Base-by-base conservation (phyloP, 306 rosid species). In the Myrica gale region DNA sequence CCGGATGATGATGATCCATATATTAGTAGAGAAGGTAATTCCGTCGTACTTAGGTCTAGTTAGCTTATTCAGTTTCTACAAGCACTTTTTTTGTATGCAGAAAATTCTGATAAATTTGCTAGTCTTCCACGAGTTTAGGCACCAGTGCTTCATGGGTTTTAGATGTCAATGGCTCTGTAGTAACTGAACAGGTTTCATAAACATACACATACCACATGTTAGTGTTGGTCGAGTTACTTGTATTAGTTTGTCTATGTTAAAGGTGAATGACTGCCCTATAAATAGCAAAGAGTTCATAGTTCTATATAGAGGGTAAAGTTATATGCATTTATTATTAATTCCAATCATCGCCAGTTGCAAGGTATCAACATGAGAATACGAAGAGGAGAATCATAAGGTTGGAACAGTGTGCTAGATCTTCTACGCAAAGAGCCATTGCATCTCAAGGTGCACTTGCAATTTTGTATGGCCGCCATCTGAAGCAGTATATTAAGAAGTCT, bases 401-500 rank as follows among this genome's bases (percentile, higher is more conserved):
- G 84, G 98, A 93, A 85, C 98, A 93, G 71, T 79, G 87, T 84
- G 84, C 89, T 42, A 84, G 63, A 70, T 84, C 98, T 69, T 74
- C 56, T 21, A 82, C 69, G 82, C 84, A 77, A 68, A 88, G 98
- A 82, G 79, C 78, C 71, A 88, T 89, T 76, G 85, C 89, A 55
- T 86, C 91, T 60, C 89, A 26, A 54, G 92, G 90, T 73, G 96
- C 96, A 74, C 74, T 93, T 76, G 98, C 95, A 4, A 68, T 86
- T 69, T 69, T 93, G 63, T 88, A 88, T 78, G 98, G 96, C 46
- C 92, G 77, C 71, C 84, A 79, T 76, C 77, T 86, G 77, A 88
- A 84, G 82, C 73, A 85, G 16, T 93, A 90, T 62, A 93, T 93
- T 43, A 85, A 75, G 76, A 89, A 89, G 76, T 77, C 89, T 16